These are phyloP conservation scores for Thielaviopsis musarum DNA, from an alignment of 2,329 filamentous ascomycete genomes.

Conservation along the genomic window DNA sequence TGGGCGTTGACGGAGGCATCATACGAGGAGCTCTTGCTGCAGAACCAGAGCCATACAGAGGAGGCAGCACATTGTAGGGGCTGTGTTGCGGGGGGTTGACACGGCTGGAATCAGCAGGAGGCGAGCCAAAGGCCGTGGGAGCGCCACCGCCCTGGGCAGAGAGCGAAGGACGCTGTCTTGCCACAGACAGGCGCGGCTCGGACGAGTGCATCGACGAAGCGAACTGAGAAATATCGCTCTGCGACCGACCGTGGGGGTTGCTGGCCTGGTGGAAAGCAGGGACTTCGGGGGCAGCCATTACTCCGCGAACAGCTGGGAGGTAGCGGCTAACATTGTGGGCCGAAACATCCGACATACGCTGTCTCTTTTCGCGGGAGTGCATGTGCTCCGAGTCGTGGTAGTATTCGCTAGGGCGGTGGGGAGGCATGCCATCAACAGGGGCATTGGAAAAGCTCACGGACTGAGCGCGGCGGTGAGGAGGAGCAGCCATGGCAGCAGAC, in stretches of 20 bases:
- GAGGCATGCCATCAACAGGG: slow-evolving; percentile 7
- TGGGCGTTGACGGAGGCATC: slow-evolving; percentile 3
- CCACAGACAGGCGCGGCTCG: slow-evolving; percentile 4
- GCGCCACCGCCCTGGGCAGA: not conserved
- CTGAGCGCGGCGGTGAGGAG: slow-evolving; percentile 18
- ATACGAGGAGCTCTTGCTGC: not conserved
- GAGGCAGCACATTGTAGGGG: slow-evolving; percentile 1
- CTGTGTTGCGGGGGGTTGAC: not conserved
- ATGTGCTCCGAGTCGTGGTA: slow-evolving; percentile 6
- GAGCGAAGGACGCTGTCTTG: slow-evolving; percentile 4
- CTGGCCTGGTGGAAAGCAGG: not conserved
- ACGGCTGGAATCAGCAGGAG: not conserved
- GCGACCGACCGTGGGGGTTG: slow-evolving; percentile 10
- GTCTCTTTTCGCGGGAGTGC: slow-evolving; percentile 8
- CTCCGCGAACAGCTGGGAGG: slow-evolving; percentile 4
- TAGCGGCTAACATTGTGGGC: slow-evolving; percentile 8
- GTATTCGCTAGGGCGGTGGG: slow-evolving; percentile 6
- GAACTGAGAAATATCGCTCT: slow-evolving; percentile 12
- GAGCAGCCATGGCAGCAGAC: slow-evolving; percentile 6
- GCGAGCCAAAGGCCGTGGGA: slow-evolving; percentile 2
- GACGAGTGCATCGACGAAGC: slow-evolving; percentile 6
- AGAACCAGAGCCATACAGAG: not conserved
- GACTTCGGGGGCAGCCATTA: slow-evolving; percentile 3
- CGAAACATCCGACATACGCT: slow-evolving; percentile 9
- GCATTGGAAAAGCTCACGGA: slow-evolving; percentile 18